Conservation (phyloP, 768 basidiomycete species). For the Myochromella boudieri region DNA sequence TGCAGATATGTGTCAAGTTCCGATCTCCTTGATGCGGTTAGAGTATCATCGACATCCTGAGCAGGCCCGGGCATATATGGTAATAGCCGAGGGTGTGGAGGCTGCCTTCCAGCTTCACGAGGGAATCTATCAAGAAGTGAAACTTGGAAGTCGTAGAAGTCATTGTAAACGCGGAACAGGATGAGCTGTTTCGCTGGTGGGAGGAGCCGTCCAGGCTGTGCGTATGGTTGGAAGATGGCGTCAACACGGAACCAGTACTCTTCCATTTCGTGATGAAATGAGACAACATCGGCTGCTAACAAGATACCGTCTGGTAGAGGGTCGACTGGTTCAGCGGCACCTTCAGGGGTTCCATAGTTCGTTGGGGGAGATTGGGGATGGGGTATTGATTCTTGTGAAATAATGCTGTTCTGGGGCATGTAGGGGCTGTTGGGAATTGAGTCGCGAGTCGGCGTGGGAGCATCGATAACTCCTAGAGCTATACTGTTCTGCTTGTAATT, state of each 20-base stretch:
- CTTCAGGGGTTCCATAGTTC: conserved; percentile 18
- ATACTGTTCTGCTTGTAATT: conserved; percentile 97
- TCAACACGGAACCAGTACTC: conserved; percentile 98
- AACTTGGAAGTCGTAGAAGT: conserved; percentile 98
- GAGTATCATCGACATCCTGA: conserved; percentile 74
- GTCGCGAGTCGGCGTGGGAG: conserved; percentile 31
- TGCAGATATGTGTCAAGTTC: conserved; percentile 91
- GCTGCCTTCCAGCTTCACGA: conserved; percentile 82
- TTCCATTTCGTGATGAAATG: conserved; percentile 96
- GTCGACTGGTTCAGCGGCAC: conserved; percentile 40
- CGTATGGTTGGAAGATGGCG: conserved; percentile 85
- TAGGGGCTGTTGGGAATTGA: conserved; percentile 46
- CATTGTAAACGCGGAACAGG: conserved; percentile 93
- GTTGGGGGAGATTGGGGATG: conserved; percentile 28
- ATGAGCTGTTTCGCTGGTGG: conserved; percentile 77
- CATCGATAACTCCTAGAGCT: conserved; percentile 87
- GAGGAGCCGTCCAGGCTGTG: conserved; percentile 53
- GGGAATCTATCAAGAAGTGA: conserved; percentile 85
- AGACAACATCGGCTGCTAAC: conserved; percentile 84
- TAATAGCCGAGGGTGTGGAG: conserved; percentile 68
- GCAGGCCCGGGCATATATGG: conserved; percentile 98
- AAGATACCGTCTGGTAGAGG: conserved; percentile 81
- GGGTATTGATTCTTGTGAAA: conserved; percentile 20
- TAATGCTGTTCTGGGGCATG: conserved; percentile 19
- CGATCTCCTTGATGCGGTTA: conserved; percentile 75